Conservation (phyloP, 139 green algal species). For the Pseudopediastrum boryanum region DNA sequence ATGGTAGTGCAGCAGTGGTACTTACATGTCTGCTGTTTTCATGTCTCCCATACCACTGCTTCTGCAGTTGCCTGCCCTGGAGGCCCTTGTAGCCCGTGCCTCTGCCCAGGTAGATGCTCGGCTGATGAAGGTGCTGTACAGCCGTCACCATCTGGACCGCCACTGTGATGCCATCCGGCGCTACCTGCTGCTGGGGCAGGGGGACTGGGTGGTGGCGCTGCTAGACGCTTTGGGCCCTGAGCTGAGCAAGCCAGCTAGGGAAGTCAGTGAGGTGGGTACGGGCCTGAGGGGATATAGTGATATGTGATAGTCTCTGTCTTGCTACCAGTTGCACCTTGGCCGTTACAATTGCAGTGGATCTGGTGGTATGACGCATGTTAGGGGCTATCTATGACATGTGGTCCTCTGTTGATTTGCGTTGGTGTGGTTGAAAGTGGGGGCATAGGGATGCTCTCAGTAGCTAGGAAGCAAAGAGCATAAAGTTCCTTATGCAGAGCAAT, state of each 20-base stretch:
- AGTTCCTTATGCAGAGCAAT: too few relatives aligned
- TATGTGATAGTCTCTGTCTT: too few relatives aligned
- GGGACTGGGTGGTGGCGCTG: constrained; percentile 86
- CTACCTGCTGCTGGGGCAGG: constrained; percentile 90
- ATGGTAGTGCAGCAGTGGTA: not conserved
- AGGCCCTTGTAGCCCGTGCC: constrained; percentile 67
- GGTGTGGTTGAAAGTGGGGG: too few relatives aligned
- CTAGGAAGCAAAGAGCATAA: too few relatives aligned
- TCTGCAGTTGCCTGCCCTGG: constrained; percentile 59
- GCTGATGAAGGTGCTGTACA: constrained; percentile 79
- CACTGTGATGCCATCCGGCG: constrained; percentile 86
- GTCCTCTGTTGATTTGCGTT: too few relatives aligned
- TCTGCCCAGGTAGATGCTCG: constrained; percentile 64
- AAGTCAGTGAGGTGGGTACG: constrained; percentile 48
- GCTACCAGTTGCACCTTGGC: too few relatives aligned
- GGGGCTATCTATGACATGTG: too few relatives aligned
- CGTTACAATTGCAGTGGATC: too few relatives aligned
- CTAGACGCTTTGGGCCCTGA: constrained; percentile 68
- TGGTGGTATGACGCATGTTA: too few relatives aligned
- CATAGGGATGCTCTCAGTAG: too few relatives aligned
- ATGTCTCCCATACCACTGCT: not conserved
- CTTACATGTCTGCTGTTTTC: not conserved
- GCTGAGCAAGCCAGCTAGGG: constrained; percentile 45
- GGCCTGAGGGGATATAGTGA: too few relatives aligned
- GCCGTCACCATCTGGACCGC: constrained; percentile 65